Evolutionary conservation across 352 stramenopile species (phyloP), one percentile per base, ranked within the genome.

Genomic region (Vaucheria bursata): DNA sequence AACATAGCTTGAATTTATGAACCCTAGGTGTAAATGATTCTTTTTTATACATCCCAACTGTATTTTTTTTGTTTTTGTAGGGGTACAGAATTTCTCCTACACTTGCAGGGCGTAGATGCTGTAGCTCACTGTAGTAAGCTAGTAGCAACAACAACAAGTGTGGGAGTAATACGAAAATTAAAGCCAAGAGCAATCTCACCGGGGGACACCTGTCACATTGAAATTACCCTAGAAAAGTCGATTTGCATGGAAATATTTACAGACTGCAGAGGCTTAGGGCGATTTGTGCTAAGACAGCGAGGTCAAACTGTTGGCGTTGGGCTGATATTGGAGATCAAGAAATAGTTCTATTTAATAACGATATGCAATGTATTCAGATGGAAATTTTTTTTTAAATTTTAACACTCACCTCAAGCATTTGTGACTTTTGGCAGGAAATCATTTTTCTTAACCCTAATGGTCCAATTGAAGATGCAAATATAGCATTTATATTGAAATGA

Each of bases 101-200:
- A 92, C 70, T 89, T 92, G 86, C 87, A 91, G 73, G 86, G 82
- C 72, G 82, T 92, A 50, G 88, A 91, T 80, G 82, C 90, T 29
- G 77, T 71, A 71, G 75, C 74, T 31, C 75, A 80, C 69, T 68
- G 52, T 71, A 69, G 40, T 71, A 77, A 77, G 67, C 75, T 80
- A 2, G 40, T 80, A 5, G 69, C 75, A 37, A 69, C 73, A 29
- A 80, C 75, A 29, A 80, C 76, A 49, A 80, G 50, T 31, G 68
- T 71, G 1, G 75, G 75, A 5, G 86, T 86, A 25, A 85, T 86
- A 5, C 80, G 72, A n/a, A 75, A 76, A 53, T 37, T 53, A 1
- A 25, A 59, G 0, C 75, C 75, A 12, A 68, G 75, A n/a, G 71
- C 50, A 31, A 45, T 80, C 34, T 53, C 66, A n/a, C 18, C 32